These are phyloP conservation scores for Sequoia sempervirens DNA, from an alignment of 75 land plant species.

Conservation along the genomic window DNA sequence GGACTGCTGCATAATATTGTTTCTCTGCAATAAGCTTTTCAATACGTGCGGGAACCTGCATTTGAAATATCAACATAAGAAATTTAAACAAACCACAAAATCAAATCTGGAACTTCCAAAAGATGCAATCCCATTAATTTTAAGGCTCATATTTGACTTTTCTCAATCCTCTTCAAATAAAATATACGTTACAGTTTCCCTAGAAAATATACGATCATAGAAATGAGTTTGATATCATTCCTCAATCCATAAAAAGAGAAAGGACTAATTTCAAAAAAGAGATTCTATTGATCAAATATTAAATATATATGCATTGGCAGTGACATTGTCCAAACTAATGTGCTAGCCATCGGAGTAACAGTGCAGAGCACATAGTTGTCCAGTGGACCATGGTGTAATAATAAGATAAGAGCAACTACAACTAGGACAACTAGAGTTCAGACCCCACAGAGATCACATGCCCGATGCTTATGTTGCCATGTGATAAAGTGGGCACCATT, in stretches of 20 bases:
- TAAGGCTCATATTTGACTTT: not conserved
- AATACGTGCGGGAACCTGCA: slow-evolving; percentile 89
- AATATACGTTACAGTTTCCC: not conserved
- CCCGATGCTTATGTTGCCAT: not conserved
- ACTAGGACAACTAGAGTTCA: not conserved
- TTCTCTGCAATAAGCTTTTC: slow-evolving; percentile 90
- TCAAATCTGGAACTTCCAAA: not conserved
- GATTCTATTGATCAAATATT: not conserved
- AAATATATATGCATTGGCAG: not conserved
- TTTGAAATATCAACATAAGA: not conserved
- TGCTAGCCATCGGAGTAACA: not conserved
- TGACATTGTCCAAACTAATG: not conserved
- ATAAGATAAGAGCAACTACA: not conserved
- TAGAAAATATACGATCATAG: not conserved
- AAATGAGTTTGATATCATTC: not conserved
- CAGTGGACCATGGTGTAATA: not conserved
- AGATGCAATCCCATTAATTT: not conserved
- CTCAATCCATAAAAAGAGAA: not conserved
- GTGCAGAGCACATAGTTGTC: not conserved
- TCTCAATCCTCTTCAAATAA: not conserved
- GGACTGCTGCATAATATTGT: slow-evolving; percentile 94
- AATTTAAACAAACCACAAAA: not conserved
- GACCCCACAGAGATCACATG: too few species aligned
- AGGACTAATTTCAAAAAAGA: not conserved
- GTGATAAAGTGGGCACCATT: not conserved